Evolutionary conservation across 257 asterid genomes (phyloP).

Genomic region (Fraxinus excelsior): DNA sequence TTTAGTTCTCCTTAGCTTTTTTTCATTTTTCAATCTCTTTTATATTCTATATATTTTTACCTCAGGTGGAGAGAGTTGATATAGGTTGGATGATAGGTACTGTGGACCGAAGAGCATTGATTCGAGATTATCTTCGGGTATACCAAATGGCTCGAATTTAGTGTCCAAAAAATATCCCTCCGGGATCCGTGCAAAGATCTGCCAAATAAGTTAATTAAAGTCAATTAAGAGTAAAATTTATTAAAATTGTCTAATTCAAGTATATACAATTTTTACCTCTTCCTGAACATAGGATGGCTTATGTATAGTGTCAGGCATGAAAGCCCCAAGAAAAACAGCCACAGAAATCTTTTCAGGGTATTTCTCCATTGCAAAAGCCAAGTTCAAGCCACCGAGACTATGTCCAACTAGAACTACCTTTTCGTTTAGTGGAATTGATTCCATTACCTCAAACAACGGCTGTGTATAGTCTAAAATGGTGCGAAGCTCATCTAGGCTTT

Average conservation of each 20-base stretch:
- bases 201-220: not conserved
- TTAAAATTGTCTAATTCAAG: too few relatives aligned
- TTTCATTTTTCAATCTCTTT: too few relatives aligned
- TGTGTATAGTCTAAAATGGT: not conserved
- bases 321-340: constrained; percentile 16
- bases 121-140: constrained; percentile 27
- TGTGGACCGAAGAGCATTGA: constrained; percentile 46
- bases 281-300: not conserved
- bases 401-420: constrained; percentile 26
- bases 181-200: not conserved
- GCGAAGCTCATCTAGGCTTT: not conserved
- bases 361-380: constrained; percentile 28
- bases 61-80: constrained; percentile 40
- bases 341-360: constrained; percentile 23
- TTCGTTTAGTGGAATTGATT: not conserved
- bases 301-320: constrained; percentile 13
- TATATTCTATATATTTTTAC: constrained; percentile 9
- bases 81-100: constrained; percentile 35
- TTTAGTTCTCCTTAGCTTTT: too few relatives aligned
- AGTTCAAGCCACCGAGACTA: constrained; percentile 24
- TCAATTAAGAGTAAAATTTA: too few relatives aligned
- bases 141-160: not conserved
- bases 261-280: not conserved
- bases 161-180: not conserved
- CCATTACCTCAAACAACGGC: not conserved